phyloP scores from a whole-genome alignment of 164 flowering plant species.

The Magnolia sinica region DNA sequence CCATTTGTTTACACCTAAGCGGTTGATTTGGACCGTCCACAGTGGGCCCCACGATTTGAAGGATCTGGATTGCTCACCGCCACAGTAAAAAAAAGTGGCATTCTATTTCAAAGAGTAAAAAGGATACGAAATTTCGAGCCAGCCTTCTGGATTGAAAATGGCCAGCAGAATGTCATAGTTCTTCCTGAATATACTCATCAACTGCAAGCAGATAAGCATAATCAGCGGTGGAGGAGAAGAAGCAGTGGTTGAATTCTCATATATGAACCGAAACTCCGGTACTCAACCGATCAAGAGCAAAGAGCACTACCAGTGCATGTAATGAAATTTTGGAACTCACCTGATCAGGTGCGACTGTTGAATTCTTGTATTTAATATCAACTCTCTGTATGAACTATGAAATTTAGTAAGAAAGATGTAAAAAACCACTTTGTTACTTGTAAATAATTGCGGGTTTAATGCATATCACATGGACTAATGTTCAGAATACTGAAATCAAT shows the following conservation, averaged over 20 bases:
- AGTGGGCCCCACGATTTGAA: neutral
- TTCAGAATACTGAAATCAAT: neutral
- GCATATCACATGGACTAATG: neutral
- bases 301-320: neutral
- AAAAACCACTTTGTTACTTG: neutral
- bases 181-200: conserved; percentile 76
- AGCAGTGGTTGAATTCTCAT: neutral
- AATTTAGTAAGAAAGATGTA: neutral
- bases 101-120: neutral
- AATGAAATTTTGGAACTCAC: conserved; percentile 26
- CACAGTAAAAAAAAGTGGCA: neutral
- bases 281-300: neutral
- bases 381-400: conserved; percentile 57
- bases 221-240: neutral
- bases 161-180: conserved; percentile 70
- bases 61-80: neutral
- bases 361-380: conserved; percentile 52
- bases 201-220: conserved; percentile 27
- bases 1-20: neutral
- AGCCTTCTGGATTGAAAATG: conserved; percentile 94
- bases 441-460: neutral
- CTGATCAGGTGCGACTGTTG: conserved; percentile 75
- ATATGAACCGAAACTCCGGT: neutral
- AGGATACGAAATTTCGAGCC: conserved; percentile 96
- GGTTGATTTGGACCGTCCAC: neutral